These are phyloP conservation scores for Arthromyces matolae DNA, from an alignment of 768 basidiomycete species.

Conservation along the genomic window DNA sequence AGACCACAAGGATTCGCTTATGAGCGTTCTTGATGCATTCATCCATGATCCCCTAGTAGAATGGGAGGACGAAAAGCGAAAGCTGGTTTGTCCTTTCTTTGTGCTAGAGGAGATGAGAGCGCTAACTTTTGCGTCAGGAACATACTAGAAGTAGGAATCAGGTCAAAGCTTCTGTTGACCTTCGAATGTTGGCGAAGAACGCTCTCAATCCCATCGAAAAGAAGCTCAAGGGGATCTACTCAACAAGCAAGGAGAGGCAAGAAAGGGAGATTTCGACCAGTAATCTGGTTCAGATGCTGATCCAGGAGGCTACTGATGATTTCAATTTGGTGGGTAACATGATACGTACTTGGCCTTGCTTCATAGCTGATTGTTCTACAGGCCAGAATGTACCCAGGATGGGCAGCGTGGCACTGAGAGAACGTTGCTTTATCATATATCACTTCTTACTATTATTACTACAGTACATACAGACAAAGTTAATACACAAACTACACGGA, in stretches of 20 bases:
- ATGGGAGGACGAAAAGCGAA: constrained; percentile 84
- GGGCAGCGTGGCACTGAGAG: constrained; percentile 77
- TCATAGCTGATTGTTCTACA: constrained; percentile 30
- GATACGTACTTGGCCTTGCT: neutral
- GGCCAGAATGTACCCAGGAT: constrained; percentile 90
- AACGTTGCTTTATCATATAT: neutral
- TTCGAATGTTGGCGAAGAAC: constrained; percentile 65
- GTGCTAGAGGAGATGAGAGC: neutral
- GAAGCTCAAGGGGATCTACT: constrained; percentile 75
- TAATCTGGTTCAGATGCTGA: constrained; percentile 87
- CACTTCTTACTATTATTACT: constrained; percentile 1
- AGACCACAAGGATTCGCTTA: constrained; percentile 87
- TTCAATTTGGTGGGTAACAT: constrained; percentile 52
- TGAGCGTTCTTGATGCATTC: constrained; percentile 95
- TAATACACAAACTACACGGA: constrained; percentile 3
- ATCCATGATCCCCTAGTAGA: constrained; percentile 96
- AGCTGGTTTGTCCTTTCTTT: constrained; percentile 38
- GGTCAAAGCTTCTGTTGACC: constrained; percentile 48
- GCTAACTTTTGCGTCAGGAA: constrained; percentile 36
- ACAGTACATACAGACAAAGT: constrained; percentile 9
- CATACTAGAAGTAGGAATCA: constrained; percentile 39
- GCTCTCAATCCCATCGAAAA: constrained; percentile 79
- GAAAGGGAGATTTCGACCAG: constrained; percentile 67
- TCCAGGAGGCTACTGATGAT: constrained; percentile 79
- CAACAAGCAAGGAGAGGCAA: constrained; percentile 45